Percentiles rank a stretch among this genome's conserved stretches.
These are phyloP conservation scores for Trichoderma gamsii DNA, from an alignment of 495 filamentous ascomycete species.

Conservation along the genomic window DNA sequence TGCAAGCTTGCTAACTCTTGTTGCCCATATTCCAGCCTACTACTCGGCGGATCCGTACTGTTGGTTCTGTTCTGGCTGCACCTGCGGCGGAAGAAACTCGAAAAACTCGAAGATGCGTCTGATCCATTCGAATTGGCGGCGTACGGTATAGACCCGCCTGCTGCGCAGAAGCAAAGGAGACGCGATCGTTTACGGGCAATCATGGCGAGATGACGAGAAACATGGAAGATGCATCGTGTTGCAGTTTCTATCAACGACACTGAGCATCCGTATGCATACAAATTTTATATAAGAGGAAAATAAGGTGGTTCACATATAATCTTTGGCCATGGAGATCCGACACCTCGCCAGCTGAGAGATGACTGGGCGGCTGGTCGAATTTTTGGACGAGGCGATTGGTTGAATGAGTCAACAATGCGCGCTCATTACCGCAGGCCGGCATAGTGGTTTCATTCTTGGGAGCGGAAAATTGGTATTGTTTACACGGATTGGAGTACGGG, in stretches of 20 bases:
- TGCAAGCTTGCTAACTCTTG: not conserved
- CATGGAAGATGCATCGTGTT: not conserved
- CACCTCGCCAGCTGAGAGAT: not conserved
- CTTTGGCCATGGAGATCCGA: not conserved
- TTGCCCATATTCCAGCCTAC: not conserved
- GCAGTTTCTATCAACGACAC: not conserved
- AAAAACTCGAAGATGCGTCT: slow-evolving; percentile 7
- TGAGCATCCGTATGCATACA: no score
- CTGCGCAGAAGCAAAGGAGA: not conserved
- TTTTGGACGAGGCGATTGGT: no score
- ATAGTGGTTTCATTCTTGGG: not conserved
- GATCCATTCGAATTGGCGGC: slow-evolving; percentile 8
- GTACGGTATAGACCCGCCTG: not conserved
- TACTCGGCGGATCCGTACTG: not conserved
- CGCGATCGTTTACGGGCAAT: not conserved
- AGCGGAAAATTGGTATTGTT: not conserved
- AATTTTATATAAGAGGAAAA: no score
- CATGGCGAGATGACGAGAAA: not conserved
- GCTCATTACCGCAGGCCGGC: not conserved
- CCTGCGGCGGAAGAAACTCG: not conserved
- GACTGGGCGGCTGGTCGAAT: not conserved
- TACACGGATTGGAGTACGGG: not conserved
- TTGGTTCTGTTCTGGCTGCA: not conserved
- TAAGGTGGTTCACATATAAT: no score
- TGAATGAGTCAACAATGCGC: not conserved